Evolutionary conservation across 23 red algal species (phyloP).

Genomic region (Gracilariopsis chorda): DNA sequence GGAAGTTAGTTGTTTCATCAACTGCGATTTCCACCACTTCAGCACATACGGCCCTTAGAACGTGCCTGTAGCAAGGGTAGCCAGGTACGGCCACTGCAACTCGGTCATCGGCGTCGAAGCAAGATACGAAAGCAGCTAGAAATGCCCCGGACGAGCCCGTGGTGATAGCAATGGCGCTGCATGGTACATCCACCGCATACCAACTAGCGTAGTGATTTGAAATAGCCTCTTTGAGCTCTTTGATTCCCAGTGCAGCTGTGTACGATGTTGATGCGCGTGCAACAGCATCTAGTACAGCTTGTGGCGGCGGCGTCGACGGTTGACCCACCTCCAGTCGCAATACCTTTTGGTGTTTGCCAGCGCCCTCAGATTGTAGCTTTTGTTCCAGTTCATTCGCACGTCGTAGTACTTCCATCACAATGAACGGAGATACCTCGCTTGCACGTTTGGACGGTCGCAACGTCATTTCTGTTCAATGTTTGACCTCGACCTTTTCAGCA

Average conservation of each 20-base stretch:
- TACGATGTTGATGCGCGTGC: slow-evolving; percentile 6
- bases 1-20: slow-evolving; percentile 2
- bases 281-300: neutral
- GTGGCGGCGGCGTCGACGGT: slow-evolving; percentile 5
- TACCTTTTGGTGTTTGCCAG: neutral
- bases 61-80: slow-evolving; percentile 57
- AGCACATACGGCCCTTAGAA: slow-evolving; percentile 21
- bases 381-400: neutral
- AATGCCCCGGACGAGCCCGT: slow-evolving; percentile 45
- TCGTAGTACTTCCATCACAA: slow-evolving; percentile 13
- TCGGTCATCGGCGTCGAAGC: slow-evolving; percentile 41
- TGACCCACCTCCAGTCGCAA: slow-evolving; percentile 59
- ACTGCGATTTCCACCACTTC: slow-evolving; percentile 4
- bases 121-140: neutral
- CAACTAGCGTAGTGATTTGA: slow-evolving; percentile 11
- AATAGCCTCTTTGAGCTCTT: slow-evolving; percentile 4
- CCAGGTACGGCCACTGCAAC: slow-evolving; percentile 44
- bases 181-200: neutral
- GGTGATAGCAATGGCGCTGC: slow-evolving; percentile 1
- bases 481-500: no score
- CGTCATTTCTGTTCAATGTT: no score
- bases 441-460: neutral
- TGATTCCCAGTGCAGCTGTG: slow-evolving; percentile 25
- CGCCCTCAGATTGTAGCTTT: neutral
- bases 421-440: neutral